phyloP scores from a whole-genome alignment of 495 filamentous ascomycete genomes.

The Xylaria curta region DNA sequence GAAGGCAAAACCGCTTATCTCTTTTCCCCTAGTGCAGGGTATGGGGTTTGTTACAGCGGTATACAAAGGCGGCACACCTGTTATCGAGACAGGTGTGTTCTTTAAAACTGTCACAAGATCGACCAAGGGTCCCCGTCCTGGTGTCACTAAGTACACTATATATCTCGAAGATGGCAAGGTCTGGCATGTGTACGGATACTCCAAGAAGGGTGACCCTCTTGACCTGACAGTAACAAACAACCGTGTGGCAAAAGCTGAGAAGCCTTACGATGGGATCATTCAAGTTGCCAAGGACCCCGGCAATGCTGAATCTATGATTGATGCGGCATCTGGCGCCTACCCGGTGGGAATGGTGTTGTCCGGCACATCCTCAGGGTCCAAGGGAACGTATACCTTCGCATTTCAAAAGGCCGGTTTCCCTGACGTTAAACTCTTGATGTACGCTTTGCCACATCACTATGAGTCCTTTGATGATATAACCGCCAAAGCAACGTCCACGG shows the following conservation, averaged over 20 bases:
- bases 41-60: slow-evolving; percentile 85
- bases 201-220: slow-evolving; percentile 51
- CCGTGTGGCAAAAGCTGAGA: slow-evolving; percentile 48
- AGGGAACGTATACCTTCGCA: slow-evolving; percentile 73
- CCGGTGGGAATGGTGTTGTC: slow-evolving; percentile 65
- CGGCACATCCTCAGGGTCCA: slow-evolving; percentile 63
- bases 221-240: slow-evolving; percentile 57
- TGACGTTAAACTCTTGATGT: slow-evolving; percentile 74
- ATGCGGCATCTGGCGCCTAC: slow-evolving; percentile 77
- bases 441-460: slow-evolving; percentile 86
- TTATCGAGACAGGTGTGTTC: slow-evolving; percentile 74
- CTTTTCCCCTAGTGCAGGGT: slow-evolving; percentile 86
- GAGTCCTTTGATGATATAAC: slow-evolving; percentile 72
- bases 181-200: slow-evolving; percentile 84
- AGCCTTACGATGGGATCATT: slow-evolving; percentile 68
- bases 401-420: slow-evolving; percentile 72
- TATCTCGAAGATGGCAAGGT: slow-evolving; percentile 71
- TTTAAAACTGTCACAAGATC: slow-evolving; percentile 72
- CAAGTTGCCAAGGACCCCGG: slow-evolving; percentile 78
- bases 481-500: slow-evolving; percentile 55
- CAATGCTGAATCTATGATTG: slow-evolving; percentile 71
- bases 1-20: slow-evolving; percentile 62
- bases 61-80: slow-evolving; percentile 73
- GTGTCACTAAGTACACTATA: slow-evolving; percentile 80
- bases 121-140: slow-evolving; percentile 59